These are phyloP conservation scores for Blastobotrys robertii DNA, from an alignment of 805 yeast genomes.

Conservation along the genomic window DNA sequence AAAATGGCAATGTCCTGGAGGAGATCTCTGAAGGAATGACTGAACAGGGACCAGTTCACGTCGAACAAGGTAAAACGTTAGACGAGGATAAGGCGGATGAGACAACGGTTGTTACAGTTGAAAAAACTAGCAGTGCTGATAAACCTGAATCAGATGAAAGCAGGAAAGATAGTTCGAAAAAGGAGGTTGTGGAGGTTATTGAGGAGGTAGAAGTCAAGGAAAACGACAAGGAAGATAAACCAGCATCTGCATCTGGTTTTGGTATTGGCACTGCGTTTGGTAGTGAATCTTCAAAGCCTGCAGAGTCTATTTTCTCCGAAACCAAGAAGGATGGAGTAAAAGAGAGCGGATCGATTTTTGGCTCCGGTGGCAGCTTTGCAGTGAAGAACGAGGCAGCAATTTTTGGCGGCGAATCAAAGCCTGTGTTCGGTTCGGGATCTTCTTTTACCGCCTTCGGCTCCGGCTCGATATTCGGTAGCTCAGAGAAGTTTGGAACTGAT, in stretches of 20 bases:
- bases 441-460: constrained; percentile 1
- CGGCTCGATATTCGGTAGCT: constrained; percentile 14
- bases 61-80: constrained; percentile 6
- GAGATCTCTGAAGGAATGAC: background rate
- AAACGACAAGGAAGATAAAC: constrained; percentile 3
- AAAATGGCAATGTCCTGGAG: constrained; percentile 1
- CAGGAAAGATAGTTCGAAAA: constrained; percentile 22
- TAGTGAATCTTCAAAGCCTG: too few relatives aligned
- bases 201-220: constrained; percentile 2
- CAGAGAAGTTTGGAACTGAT: background rate
- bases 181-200: background rate
- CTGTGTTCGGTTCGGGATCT: constrained; percentile 2
- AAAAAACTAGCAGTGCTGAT: background rate
- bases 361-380: too few relatives aligned
- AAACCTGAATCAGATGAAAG: constrained; percentile 19
- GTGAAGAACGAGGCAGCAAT: background rate
- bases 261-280: too few relatives aligned
- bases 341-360: background rate
- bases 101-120: background rate
- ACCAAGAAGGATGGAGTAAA: background rate
- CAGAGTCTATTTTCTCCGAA: too few relatives aligned
- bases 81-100: constrained; percentile 8
- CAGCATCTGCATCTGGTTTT: background rate
- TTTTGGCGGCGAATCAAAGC: background rate
- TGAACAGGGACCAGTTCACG: constrained; percentile 4